Base-by-base conservation (phyloP, 1,284 basidiomycete genomes). In the Tilletia indica region DNA sequence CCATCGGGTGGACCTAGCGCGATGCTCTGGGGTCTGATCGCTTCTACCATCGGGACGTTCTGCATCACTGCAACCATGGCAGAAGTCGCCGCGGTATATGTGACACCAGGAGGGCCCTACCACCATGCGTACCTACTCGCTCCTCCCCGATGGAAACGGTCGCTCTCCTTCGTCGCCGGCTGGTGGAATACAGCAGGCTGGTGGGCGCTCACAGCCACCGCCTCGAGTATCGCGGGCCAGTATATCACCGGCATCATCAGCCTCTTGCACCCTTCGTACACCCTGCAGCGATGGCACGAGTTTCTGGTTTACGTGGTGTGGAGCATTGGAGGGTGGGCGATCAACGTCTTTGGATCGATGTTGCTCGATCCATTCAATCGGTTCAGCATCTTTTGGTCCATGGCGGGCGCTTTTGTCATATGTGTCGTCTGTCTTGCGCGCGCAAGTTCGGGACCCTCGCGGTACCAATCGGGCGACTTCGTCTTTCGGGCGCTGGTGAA, bases 401-500 rank as follows among this genome's bases (percentile, higher is more conserved):
- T 87, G 11, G 72, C 77, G 0, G 86, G 86, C 16, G 82, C 84
- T 9, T 68, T 80, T 14, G 77, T 86, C 42, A 84, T 86, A 70
- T 83, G 84, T 72, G 85, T 87, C 69, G 83, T 80, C 36, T 80
- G 85, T 47, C 81, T 87, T 0, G 77, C 85, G 3, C 76, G 79
- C 2, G 78, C 85, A 1, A 72, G 76, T 1, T 16, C 31, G n/a
- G 38, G 61, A 5, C 61, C 61, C 3, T 79, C 83, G 2, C 71
- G 85, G 61, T 87, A 82, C 75, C 85, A 86, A 61, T 69, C 76
- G 0, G 85, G 78, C 21, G 75, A 77, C 9, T 86, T 86, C 64
- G 86, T 87, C n/a, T 87, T 87, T 71, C 76, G 77, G 9, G 76
- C 77, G 1, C 86, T 80, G 61, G 79, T 82, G 69, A 87, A 87